phyloP scores from a whole-genome alignment of 2,329 filamentous ascomycete species.

The Elsinoe australis region DNA sequence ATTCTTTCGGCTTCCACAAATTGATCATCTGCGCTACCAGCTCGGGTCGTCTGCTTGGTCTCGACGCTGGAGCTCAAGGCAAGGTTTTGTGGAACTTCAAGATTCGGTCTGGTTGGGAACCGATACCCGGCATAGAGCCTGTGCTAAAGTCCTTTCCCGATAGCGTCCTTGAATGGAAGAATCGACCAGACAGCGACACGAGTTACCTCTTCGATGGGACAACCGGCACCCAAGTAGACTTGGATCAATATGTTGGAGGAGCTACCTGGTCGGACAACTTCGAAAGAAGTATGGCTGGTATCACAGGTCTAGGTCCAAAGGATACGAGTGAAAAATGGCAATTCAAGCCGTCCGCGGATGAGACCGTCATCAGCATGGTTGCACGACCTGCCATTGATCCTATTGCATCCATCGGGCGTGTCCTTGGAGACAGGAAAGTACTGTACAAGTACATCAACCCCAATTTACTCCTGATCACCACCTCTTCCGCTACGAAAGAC shows the following conservation, averaged over 20 bases:
- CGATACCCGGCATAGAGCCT: constrained; percentile 12
- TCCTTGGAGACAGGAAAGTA: constrained; percentile 84
- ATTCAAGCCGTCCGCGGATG: constrained; percentile 57
- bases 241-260: neutral
- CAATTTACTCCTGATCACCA: constrained; percentile 70
- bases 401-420: constrained; percentile 88
- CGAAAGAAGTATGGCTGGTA: constrained; percentile 2
- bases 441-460: constrained; percentile 95
- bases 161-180: constrained; percentile 18
- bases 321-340: constrained; percentile 55
- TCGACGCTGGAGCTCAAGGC: constrained; percentile 70
- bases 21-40: constrained; percentile 71
- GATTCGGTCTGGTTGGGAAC: constrained; percentile 29
- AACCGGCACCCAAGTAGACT: constrained; percentile 8
- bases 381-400: constrained; percentile 69
- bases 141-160: constrained; percentile 18
- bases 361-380: constrained; percentile 62
- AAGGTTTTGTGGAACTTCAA: constrained; percentile 66
- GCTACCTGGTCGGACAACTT: constrained; percentile 11
- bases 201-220: constrained; percentile 14
- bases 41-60: constrained; percentile 68
- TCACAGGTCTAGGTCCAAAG: neutral
- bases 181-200: constrained; percentile 18
- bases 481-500: constrained; percentile 51
- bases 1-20: constrained; percentile 85